Evolutionary conservation across 2,329 filamentous ascomycete genomes (phyloP), one percentile per base, ranked within the genome.

Genomic region (Penicillium brevicompactum): DNA sequence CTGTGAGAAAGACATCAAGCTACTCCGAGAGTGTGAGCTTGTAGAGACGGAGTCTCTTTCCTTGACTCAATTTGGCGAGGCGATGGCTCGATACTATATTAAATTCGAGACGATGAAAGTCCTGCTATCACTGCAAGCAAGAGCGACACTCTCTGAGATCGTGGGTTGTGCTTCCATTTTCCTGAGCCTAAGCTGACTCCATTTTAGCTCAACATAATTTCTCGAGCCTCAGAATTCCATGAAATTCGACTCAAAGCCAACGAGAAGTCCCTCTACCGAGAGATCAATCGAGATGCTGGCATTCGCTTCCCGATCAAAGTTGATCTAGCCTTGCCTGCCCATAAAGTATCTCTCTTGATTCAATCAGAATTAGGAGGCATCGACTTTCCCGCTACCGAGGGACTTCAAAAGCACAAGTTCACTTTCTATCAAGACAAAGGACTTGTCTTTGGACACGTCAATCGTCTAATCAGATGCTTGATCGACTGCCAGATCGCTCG

Each of bases 81-180:
- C 88, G 4, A 95, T 96, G 91, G 89, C 90, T 42, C 84, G 85
- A 46, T 95, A 93, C 69, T 93, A 91, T 75, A 78, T 94, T 3
- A 84, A 84, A 21, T 92, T 92, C 63, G 82, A 88, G 37, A 94
- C 90, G 0, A 95, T 94, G 90, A 87, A 86, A 63, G 70, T 79
- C 1, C 78, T 95, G 13, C 74, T 93, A 42, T 77, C 77, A 0
- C 78, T 94, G 49, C 82, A 83, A n/a, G 71, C 76, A 1, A 82
- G 81, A 40, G 81, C 87, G 0, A 84, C 81, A 7, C 78, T 87
- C 6, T 86, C 86, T 30, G 82, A 90, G 42, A 85, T 93, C 64
- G 89, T 91, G 75, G 76, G 85, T 44, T 27, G 5, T 16, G 18
- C 4, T 45, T 40, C 2, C 10, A 7, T 21, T 5, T 2, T 11